Conservation (phyloP, 768 basidiomycete genomes). For the Phallus indusiatus region DNA sequence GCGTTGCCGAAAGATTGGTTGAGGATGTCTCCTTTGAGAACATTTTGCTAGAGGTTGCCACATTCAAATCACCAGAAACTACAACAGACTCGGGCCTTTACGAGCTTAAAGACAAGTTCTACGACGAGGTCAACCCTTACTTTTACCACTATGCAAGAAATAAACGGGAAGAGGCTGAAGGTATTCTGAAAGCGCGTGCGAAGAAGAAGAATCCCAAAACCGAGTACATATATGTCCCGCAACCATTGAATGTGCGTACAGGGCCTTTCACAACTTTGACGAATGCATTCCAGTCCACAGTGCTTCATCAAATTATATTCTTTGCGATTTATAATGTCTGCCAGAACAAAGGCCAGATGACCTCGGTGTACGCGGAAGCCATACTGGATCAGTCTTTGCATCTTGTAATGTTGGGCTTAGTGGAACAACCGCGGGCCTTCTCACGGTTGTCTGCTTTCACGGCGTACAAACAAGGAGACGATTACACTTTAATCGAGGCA, state of each 20-base stretch:
- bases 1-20: slow-evolving; percentile 80
- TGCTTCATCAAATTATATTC: slow-evolving; percentile 74
- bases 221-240: slow-evolving; percentile 71
- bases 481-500: slow-evolving; percentile 56
- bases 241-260: slow-evolving; percentile 47
- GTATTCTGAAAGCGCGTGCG: slow-evolving; percentile 53
- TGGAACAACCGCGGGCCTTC: slow-evolving; percentile 60
- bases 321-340: slow-evolving; percentile 66
- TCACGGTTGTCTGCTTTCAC: slow-evolving; percentile 46
- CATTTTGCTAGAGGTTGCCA: slow-evolving; percentile 68
- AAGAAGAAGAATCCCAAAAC: slow-evolving; percentile 52
- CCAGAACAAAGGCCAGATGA: slow-evolving; percentile 50
- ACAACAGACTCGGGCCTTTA: slow-evolving; percentile 78
- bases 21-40: slow-evolving; percentile 79
- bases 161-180: slow-evolving; percentile 85
- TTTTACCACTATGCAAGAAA: slow-evolving; percentile 95
- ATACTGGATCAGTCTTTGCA: slow-evolving; percentile 85
- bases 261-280: slow-evolving; percentile 66
- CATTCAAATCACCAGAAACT: slow-evolving; percentile 72
- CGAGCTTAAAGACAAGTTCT: slow-evolving; percentile 73
- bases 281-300: slow-evolving; percentile 56
- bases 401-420: slow-evolving; percentile 74
- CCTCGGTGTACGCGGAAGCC: slow-evolving; percentile 63
- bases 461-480: slow-evolving; percentile 37
- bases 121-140: slow-evolving; percentile 88